phyloP scores from a whole-genome alignment of 257 asterid species.

The Solanum tarijense region DNA sequence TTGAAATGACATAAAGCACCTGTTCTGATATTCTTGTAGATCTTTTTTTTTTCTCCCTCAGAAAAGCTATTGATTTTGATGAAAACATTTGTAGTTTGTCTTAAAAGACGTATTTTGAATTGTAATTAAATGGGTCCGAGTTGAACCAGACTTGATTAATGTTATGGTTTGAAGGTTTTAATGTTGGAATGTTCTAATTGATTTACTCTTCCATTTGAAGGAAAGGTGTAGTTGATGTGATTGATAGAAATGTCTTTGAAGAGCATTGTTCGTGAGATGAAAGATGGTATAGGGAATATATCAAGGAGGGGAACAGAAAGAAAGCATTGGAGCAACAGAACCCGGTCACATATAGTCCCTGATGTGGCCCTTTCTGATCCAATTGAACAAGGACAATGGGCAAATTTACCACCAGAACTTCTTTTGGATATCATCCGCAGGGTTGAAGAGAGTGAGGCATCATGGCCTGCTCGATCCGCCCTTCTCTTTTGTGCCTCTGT shows the following conservation, averaged over 20 bases:
- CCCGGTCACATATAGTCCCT: slow-evolving; percentile 61
- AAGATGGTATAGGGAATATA: slow-evolving; percentile 74
- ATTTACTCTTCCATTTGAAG: background rate
- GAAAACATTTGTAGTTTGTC: background rate
- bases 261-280: slow-evolving; percentile 71
- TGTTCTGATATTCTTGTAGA: background rate
- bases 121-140: background rate
- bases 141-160: background rate
- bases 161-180: background rate
- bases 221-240: slow-evolving; percentile 10
- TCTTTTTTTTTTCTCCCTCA: background rate
- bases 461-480: slow-evolving; percentile 84
- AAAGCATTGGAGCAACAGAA: slow-evolving; percentile 60
- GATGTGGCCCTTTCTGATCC: slow-evolving; percentile 46
- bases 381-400: slow-evolving; percentile 85
- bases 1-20: background rate
- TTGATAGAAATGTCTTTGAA: slow-evolving; percentile 59
- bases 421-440: slow-evolving; percentile 75
- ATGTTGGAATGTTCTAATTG: background rate
- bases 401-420: slow-evolving; percentile 78
- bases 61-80: background rate
- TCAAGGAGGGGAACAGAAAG: slow-evolving; percentile 54
- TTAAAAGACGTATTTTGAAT: background rate
- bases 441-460: slow-evolving; percentile 84
- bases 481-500: slow-evolving; percentile 86